phyloP scores from a whole-genome alignment of 2,329 filamentous ascomycete species.

The Alternaria sp. region DNA sequence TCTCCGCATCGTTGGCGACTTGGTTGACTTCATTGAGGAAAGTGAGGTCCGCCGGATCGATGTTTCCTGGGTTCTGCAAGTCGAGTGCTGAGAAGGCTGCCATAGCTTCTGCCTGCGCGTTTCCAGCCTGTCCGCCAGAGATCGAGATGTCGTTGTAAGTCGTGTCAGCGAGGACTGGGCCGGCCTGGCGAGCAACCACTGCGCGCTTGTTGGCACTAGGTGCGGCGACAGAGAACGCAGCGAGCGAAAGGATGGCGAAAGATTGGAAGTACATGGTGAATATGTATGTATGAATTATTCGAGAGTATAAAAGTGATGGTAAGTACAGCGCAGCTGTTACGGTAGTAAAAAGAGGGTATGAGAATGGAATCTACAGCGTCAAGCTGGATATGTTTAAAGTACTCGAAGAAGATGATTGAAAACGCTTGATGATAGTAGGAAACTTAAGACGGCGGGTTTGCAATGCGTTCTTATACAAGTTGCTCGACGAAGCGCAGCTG shows the following conservation, averaged over 20 bases:
- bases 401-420: constrained; percentile 3
- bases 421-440: constrained; percentile 26
- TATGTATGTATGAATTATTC: not conserved
- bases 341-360: constrained; percentile 14
- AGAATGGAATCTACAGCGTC: constrained; percentile 33
- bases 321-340: constrained; percentile 36
- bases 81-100: constrained; percentile 62
- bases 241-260: constrained; percentile 34
- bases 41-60: constrained; percentile 56
- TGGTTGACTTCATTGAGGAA: constrained; percentile 61
- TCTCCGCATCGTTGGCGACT: constrained; percentile 63
- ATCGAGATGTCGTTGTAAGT: constrained; percentile 55
- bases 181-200: constrained; percentile 28
- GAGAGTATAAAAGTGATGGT: not conserved
- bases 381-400: constrained; percentile 27
- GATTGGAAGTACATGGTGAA: constrained; percentile 39
- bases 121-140: constrained; percentile 59
- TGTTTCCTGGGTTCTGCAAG: constrained; percentile 53
- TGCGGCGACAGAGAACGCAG: constrained; percentile 32
- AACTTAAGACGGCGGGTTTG: constrained; percentile 19
- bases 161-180: constrained; percentile 34
- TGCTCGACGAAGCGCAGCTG: not conserved
- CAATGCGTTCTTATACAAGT: constrained; percentile 16
- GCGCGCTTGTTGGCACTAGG: constrained; percentile 27
- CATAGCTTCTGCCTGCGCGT: constrained; percentile 61